Evolutionary conservation across 2,329 filamentous ascomycete genomes (phyloP).

Genomic region (Fusarium begoniae): DNA sequence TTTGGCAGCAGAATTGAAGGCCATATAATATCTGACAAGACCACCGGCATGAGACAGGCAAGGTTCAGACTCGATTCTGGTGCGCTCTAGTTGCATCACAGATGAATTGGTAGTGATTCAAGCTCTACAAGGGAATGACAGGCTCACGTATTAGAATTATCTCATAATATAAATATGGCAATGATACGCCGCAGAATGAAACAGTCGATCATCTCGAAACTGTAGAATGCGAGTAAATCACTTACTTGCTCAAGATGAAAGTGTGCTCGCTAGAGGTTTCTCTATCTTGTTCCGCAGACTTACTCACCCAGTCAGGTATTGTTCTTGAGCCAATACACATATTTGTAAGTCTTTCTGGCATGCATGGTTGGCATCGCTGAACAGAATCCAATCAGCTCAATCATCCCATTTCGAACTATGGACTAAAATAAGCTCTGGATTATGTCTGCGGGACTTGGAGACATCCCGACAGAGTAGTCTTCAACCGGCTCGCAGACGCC

Average conservation of each 20-base stretch:
- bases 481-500: not conserved
- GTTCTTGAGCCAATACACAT: not conserved
- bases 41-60: not conserved
- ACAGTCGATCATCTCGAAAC: not conserved
- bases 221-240: not conserved
- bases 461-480: not conserved
- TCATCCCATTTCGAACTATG: too few species aligned
- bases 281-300: not conserved
- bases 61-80: not conserved
- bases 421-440: not conserved
- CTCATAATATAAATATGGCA: fast-evolving
- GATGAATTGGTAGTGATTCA: not conserved
- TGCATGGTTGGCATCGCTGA: not conserved
- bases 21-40: fast-evolving
- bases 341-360: not conserved
- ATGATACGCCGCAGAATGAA: not conserved
- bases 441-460: not conserved
- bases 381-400: not conserved
- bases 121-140: not conserved
- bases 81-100: not conserved
- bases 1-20: not conserved
- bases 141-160: not conserved
- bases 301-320: not conserved
- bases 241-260: too few species aligned
- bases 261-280: not conserved